These are phyloP conservation scores for Citrus medica DNA, from an alignment of 345 rosid species.

Conservation along the genomic window DNA sequence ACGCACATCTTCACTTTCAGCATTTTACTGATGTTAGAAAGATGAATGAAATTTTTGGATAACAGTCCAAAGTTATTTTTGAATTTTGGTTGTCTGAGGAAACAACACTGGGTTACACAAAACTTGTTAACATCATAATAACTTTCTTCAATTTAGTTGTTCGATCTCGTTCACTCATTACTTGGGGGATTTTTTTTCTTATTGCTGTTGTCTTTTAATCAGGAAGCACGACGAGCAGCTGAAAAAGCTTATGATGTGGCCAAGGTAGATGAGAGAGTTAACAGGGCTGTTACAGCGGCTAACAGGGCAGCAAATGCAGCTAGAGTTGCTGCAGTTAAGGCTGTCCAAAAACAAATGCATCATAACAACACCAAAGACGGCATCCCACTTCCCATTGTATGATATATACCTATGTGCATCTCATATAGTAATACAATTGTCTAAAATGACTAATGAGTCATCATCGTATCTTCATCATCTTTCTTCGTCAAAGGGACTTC, in stretches of 20 bases:
- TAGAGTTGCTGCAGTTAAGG: constrained; percentile 81
- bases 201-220: constrained; percentile 18
- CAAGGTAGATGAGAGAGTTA: constrained; percentile 93
- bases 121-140: neutral
- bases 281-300: constrained; percentile 79
- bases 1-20: neutral
- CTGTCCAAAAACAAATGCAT: constrained; percentile 75
- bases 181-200: neutral
- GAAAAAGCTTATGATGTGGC: constrained; percentile 82
- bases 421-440: neutral
- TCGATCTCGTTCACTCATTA: neutral
- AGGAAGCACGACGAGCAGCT: constrained; percentile 87
- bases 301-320: constrained; percentile 92
- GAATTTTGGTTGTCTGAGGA: neutral
- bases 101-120: neutral
- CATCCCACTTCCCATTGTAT: constrained; percentile 50
- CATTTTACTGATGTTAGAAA: neutral
- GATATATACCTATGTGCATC: constrained; percentile 13
- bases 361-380: constrained; percentile 38
- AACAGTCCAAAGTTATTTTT: neutral
- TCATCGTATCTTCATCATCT: constrained; percentile 19
- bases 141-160: neutral
- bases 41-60: neutral
- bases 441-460: constrained; percentile 2
- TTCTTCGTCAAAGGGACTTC: constrained; percentile 14